A percentile compares a stretch with the other conserved stretches of the same genome.
phyloP scores from a whole-genome alignment of 495 filamentous ascomycete genomes.

The Glonium stellatum region DNA sequence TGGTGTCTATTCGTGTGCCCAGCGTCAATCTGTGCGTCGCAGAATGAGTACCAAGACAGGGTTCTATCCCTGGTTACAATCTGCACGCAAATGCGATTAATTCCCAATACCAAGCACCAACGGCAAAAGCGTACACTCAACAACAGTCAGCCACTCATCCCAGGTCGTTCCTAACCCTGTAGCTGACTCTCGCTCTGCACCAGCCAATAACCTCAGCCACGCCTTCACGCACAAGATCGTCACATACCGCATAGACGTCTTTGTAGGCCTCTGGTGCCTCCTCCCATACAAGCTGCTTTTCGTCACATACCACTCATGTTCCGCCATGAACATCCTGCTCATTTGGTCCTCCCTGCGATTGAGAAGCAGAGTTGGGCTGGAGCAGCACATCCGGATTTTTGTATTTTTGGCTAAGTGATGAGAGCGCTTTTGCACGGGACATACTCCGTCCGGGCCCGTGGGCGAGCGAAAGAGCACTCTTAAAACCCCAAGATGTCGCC shows the following conservation, averaged over 20 bases:
- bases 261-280: conserved; percentile 40
- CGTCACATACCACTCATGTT: conserved; percentile 39
- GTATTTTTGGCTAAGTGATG: conserved; percentile 18
- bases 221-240: conserved; percentile 32
- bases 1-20: no score
- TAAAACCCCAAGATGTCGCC: conserved; percentile 17
- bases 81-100: background rate
- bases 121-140: background rate
- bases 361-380: conserved; percentile 6
- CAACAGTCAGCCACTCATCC: background rate
- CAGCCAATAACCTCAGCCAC: conserved; percentile 34
- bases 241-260: conserved; percentile 34
- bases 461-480: conserved; percentile 33
- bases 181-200: conserved; percentile 35
- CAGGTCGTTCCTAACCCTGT: conserved; percentile 37
- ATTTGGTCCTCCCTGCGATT: background rate
- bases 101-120: background rate
- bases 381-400: conserved; percentile 17
- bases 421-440: conserved; percentile 32
- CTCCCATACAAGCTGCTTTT: conserved; percentile 39
- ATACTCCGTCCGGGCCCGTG: conserved; percentile 38
- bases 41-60: background rate
- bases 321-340: conserved; percentile 26
- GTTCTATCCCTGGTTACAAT: background rate
- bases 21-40: background rate